Conservation (phyloP, 176 grass and related monocot species). For the Lolium rigidum region DNA sequence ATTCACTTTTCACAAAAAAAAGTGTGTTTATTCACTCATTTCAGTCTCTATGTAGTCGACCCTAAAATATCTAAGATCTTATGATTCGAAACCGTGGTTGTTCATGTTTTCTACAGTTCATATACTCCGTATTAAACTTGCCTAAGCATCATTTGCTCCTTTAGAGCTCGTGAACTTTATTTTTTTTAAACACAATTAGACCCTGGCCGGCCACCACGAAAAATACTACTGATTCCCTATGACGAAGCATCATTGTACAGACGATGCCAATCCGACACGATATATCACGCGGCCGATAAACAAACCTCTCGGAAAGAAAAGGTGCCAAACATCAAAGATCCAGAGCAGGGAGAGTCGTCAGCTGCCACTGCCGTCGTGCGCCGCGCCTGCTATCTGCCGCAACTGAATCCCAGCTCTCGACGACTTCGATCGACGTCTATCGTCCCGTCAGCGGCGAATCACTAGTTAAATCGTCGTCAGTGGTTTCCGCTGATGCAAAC, state of each 20-base stretch:
- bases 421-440: not conserved
- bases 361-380: constrained; percentile 28
- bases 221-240: not conserved
- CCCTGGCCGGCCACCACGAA: too few species aligned
- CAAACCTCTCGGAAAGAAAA: not conserved
- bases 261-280: not conserved
- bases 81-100: too few species aligned
- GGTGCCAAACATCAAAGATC: constrained; percentile 28
- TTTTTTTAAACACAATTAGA: too few species aligned
- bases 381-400: constrained; percentile 22
- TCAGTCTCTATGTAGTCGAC: too few species aligned
- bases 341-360: constrained; percentile 34
- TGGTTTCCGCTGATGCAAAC: too few species aligned
- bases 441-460: constrained; percentile 40
- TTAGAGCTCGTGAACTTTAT: too few species aligned
- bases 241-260: not conserved
- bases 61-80: too few species aligned
- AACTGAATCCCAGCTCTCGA: not conserved
- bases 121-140: too few species aligned
- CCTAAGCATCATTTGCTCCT: too few species aligned
- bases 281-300: not conserved
- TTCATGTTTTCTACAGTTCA: too few species aligned
- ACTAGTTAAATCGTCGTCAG: not conserved
- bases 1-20: too few species aligned
- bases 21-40: too few species aligned